Conservation (phyloP, 2,329 filamentous ascomycete species). For the Westerdykella ornata region DNA sequence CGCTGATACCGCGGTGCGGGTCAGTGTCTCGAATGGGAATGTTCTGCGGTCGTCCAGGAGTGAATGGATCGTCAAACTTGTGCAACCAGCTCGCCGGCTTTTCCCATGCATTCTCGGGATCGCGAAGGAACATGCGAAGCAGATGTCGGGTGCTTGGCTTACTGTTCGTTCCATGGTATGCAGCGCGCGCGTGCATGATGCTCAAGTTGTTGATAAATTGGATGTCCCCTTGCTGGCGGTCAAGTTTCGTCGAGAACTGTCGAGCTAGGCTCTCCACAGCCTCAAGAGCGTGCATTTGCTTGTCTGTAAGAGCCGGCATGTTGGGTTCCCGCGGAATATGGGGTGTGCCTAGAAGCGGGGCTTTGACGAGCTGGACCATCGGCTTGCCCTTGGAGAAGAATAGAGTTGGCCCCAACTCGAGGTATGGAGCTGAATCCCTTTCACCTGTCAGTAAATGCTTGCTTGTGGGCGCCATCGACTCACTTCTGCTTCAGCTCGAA, state of each 20-base stretch:
- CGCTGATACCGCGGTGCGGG: constrained; percentile 35
- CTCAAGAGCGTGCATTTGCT: constrained; percentile 27
- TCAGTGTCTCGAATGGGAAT: constrained; percentile 30
- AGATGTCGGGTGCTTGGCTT: constrained; percentile 29
- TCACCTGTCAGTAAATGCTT: not conserved
- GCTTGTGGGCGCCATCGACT: constrained; percentile 5
- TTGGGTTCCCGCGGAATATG: constrained; percentile 23
- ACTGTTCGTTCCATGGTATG: constrained; percentile 20
- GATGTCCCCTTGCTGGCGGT: constrained; percentile 33
- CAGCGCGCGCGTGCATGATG: constrained; percentile 34
- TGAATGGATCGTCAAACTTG: constrained; percentile 33
- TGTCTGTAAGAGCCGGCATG: constrained; percentile 26
- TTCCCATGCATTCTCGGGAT: constrained; percentile 29
- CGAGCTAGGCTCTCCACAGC: constrained; percentile 25
- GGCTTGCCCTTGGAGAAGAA: constrained; percentile 33
- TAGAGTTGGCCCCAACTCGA: constrained; percentile 30
- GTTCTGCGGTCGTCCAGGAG: constrained; percentile 23
- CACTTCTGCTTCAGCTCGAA: constrained; percentile 36
- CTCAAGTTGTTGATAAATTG: constrained; percentile 35
- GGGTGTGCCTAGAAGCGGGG: constrained; percentile 32
- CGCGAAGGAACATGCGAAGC: constrained; percentile 35
- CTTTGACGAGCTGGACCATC: constrained; percentile 35
- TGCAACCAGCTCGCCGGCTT: constrained; percentile 22
- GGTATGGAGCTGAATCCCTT: constrained; percentile 25
- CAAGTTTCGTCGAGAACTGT: constrained; percentile 25